Base-by-base conservation (phyloP, 2,329 filamentous ascomycete genomes). In the Fusarium redolens region DNA sequence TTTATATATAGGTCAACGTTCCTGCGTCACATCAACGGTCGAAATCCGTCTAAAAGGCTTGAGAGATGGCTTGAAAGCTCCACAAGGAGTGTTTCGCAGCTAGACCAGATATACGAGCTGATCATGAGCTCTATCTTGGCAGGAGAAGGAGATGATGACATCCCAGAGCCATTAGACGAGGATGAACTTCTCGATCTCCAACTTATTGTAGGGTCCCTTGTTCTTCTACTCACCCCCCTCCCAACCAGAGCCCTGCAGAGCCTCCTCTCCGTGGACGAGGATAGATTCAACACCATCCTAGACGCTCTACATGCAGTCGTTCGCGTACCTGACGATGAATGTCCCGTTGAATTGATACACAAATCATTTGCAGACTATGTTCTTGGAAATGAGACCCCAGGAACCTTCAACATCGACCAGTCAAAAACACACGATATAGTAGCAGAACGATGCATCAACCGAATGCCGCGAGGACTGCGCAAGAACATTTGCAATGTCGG, bases 361-460 rank as follows among this genome's bases (percentile, higher is more conserved):
- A 60, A 62, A 38, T 67, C 64, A 33, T 67, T 67, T 40, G 43
- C 51, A 25, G 51, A 62, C 33, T 67, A 56, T 30, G 41, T 67
- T 3, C 18, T 62, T 22, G 25, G 7, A 20, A 35, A 35, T 13
- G 35, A 18, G 38, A 41, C 38, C 13, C 4, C 33, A 12, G 37
- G 9, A 17, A 13, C 10, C 6, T 57, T n/a, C 22, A 30, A n/a
- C 4, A 31, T 64, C 22, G 43, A 45, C 31, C 13, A 3, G 3
- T 30, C 25, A 12, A 25, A 51, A 28, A 22, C 31, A 41, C 61
- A 64, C 33, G 11, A 8, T 31, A 31, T 33, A 28, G n/a, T 64
- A 37, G 52, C 61, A n/a, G 35, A 14, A 17, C 31, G 31, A 43
- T 57, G 61, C 33, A 37, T 51, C 11, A 9, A 33, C 8, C 61